A percentile compares a stretch with the other conserved stretches of the same genome.
phyloP scores from a whole-genome alignment of 805 yeast genomes.

The Nakazawaea ishiwadae region DNA sequence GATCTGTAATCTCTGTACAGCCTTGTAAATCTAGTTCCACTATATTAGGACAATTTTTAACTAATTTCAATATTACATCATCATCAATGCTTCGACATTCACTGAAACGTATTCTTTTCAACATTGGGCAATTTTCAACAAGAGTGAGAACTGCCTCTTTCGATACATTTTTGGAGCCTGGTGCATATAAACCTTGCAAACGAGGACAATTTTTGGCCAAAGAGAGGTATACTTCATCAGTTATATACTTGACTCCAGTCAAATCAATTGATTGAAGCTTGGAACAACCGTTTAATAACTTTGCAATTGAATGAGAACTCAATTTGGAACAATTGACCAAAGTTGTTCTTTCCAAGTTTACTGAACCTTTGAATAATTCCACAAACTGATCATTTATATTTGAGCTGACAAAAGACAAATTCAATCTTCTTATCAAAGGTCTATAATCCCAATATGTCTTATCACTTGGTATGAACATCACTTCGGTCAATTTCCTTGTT shows the following conservation, averaged over 20 bases:
- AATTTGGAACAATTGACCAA: slow-evolving; percentile 73
- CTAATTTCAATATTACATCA: slow-evolving; percentile 52
- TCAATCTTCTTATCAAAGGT: slow-evolving; percentile 69
- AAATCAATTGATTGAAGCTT: slow-evolving; percentile 82
- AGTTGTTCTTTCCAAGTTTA: slow-evolving; percentile 79
- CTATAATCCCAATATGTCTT: slow-evolving; percentile 64
- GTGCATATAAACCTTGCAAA: slow-evolving; percentile 86
- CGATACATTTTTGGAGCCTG: slow-evolving; percentile 71
- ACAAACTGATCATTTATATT: slow-evolving; percentile 63
- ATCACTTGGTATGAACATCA: slow-evolving; percentile 45
- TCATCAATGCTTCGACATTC: slow-evolving; percentile 67
- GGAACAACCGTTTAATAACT: slow-evolving; percentile 58
- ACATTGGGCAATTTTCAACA: slow-evolving; percentile 59
- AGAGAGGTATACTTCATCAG: slow-evolving; percentile 66
- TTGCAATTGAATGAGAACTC: slow-evolving; percentile 54
- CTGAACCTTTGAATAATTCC: slow-evolving; percentile 58
- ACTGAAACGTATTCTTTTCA: slow-evolving; percentile 79
- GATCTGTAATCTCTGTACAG: slow-evolving; percentile 69
- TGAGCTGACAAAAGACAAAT: slow-evolving; percentile 69
- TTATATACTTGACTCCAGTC: slow-evolving; percentile 65
- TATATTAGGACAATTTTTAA: slow-evolving; percentile 67
- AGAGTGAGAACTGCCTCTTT: slow-evolving; percentile 58
- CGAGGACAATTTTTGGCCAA: slow-evolving; percentile 69
- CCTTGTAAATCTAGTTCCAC: slow-evolving; percentile 89
- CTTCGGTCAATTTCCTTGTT: slow-evolving; percentile 47